phyloP scores from a whole-genome alignment of 345 rosid genomes.

The Turnera subulata region DNA sequence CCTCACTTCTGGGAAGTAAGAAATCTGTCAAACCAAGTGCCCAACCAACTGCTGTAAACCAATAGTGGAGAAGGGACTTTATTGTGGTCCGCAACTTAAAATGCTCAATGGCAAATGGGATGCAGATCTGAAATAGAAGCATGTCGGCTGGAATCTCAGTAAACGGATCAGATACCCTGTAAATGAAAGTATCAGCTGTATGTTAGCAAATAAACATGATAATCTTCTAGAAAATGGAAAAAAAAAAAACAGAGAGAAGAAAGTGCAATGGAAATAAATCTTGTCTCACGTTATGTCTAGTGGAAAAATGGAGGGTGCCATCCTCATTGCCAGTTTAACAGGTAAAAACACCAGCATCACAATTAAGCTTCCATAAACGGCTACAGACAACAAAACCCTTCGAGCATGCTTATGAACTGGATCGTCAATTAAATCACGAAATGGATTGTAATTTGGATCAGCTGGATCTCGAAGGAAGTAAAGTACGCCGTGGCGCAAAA shows the following conservation, averaged over 20 bases:
- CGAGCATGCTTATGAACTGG: constrained; percentile 97
- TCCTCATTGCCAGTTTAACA: constrained; percentile 88
- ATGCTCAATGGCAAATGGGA: constrained; percentile 95
- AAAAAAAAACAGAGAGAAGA: constrained; percentile 3
- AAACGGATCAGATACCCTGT: constrained; percentile 95
- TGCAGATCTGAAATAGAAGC: constrained; percentile 97
- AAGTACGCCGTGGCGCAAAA: constrained; percentile 88
- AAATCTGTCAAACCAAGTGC: constrained; percentile 83
- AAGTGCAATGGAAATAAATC: neutral
- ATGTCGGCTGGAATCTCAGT: constrained; percentile 98
- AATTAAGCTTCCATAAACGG: constrained; percentile 95
- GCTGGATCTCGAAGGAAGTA: constrained; percentile 98
- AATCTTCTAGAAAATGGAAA: constrained; percentile 1
- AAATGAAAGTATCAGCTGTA: constrained; percentile 4
- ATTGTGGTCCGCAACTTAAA: constrained; percentile 83
- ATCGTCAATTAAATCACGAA: constrained; percentile 98
- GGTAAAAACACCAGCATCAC: constrained; percentile 98
- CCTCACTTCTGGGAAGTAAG: constrained; percentile 79
- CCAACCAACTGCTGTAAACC: constrained; percentile 94
- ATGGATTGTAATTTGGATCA: constrained; percentile 98
- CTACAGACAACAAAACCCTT: constrained; percentile 85
- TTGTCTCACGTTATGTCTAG: constrained; percentile 87
- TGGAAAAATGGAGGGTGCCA: constrained; percentile 87
- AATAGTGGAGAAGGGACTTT: constrained; percentile 83
- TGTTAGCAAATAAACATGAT: constrained; percentile 16